These are phyloP conservation scores for Globisporangium camurandrum DNA, from an alignment of 352 stramenopile species.

Conservation along the genomic window DNA sequence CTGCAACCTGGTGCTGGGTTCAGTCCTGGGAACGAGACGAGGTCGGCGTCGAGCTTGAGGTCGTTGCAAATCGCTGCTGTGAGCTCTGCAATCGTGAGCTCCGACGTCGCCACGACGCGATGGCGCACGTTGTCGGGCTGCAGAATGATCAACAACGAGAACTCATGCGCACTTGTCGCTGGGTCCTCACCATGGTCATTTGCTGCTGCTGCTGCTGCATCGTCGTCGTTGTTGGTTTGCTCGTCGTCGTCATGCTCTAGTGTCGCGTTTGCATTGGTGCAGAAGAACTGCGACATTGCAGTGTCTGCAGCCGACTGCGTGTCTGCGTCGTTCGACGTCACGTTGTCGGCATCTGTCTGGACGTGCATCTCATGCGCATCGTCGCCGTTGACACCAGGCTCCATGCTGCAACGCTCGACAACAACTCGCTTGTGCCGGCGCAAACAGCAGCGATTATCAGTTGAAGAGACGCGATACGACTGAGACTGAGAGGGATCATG, in stretches of 20 bases:
- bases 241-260: neutral
- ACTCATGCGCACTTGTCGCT: conserved; percentile 17
- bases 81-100: conserved; percentile 42
- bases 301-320: conserved; percentile 8
- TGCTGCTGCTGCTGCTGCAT: no score
- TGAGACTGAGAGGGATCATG: neutral
- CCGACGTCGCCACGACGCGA: conserved; percentile 40
- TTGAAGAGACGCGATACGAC: neutral
- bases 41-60: conserved; percentile 42
- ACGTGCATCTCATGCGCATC: conserved; percentile 7
- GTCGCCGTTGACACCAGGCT: neutral
- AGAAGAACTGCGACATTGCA: conserved; percentile 27
- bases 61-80: conserved; percentile 50
- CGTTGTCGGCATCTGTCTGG: conserved; percentile 8
- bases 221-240: neutral
- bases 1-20: conserved; percentile 21
- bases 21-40: conserved; percentile 59
- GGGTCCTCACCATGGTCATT: conserved; percentile 3
- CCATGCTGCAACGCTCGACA: no score
- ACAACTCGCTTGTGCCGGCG: neutral
- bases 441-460: neutral
- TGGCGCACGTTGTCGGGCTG: conserved; percentile 74
- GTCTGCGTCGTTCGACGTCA: conserved; percentile 1
- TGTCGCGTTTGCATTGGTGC: conserved; percentile 8
- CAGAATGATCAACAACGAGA: conserved; percentile 57